Conservation (phyloP, 169 alveolate species). For the Blepharisma undulans region DNA sequence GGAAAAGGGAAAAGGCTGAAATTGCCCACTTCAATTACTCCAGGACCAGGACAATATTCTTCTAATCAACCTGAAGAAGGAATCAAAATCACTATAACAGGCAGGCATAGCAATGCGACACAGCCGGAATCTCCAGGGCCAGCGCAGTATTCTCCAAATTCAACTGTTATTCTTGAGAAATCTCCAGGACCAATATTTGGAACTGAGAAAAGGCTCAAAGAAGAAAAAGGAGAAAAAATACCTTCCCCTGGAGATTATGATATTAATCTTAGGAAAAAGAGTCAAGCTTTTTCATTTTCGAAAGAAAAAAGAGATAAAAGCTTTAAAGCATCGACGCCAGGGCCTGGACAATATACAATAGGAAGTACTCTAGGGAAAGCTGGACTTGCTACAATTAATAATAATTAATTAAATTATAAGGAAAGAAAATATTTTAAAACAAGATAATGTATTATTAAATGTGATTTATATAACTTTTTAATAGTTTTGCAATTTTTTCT, state of each 20-base stretch:
- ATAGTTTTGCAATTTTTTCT: neutral
- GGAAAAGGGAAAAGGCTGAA: neutral
- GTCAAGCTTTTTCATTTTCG: neutral
- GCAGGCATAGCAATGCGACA: neutral
- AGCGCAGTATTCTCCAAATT: neutral
- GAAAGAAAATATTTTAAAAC: neutral
- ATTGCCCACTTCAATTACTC: neutral
- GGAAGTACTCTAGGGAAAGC: neutral
- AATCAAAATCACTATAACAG: neutral
- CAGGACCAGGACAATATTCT: constrained; percentile 6
- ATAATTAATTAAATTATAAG: neutral
- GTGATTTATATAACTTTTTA: neutral
- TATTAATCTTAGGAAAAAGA: neutral
- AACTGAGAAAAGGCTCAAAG: neutral
- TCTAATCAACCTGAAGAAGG: neutral
- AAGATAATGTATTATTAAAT: too few relatives aligned
- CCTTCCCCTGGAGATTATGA: neutral
- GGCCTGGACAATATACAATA: neutral
- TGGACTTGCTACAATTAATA: neutral
- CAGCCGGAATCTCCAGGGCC: neutral
- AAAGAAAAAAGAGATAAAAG: neutral
- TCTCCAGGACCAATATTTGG: neutral
- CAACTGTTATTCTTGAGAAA: neutral
- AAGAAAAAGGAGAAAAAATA: neutral
- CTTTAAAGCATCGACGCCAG: neutral